These are phyloP conservation scores for Gossypium rotundifolium DNA, from an alignment of 345 rosid species.

Conservation along the genomic window DNA sequence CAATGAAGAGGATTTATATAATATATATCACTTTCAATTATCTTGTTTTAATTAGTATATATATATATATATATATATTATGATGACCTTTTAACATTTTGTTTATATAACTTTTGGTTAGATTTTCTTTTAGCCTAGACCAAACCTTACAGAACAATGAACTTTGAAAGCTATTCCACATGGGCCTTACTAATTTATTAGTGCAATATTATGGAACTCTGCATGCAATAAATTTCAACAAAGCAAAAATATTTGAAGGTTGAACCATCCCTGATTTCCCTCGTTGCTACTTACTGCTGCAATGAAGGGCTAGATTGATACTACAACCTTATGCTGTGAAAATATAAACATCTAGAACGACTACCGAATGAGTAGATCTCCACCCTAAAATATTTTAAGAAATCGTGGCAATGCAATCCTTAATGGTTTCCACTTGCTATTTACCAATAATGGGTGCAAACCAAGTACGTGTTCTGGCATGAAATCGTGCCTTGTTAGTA, in stretches of 20 bases:
- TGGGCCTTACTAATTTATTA: background rate
- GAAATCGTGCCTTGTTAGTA: constrained; percentile 89
- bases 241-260: background rate
- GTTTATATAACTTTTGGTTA: background rate
- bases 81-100: background rate
- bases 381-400: constrained; percentile 12
- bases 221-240: background rate
- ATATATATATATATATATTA: background rate
- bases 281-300: background rate
- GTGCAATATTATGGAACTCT: background rate
- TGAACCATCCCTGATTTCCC: background rate
- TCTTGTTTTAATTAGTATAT: background rate
- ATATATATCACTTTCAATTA: background rate
- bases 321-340: background rate
- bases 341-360: background rate
- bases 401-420: constrained; percentile 42
- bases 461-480: constrained; percentile 78
- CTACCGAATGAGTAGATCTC: background rate
- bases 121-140: background rate
- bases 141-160: background rate
- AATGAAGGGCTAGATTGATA: background rate
- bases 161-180: too few species aligned
- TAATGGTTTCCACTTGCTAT: constrained; percentile 72
- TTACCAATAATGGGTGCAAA: constrained; percentile 50
- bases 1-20: background rate